Base-by-base conservation (phyloP, 2,329 filamentous ascomycete genomes). In the Arthrobotrys sphaeroides region DNA sequence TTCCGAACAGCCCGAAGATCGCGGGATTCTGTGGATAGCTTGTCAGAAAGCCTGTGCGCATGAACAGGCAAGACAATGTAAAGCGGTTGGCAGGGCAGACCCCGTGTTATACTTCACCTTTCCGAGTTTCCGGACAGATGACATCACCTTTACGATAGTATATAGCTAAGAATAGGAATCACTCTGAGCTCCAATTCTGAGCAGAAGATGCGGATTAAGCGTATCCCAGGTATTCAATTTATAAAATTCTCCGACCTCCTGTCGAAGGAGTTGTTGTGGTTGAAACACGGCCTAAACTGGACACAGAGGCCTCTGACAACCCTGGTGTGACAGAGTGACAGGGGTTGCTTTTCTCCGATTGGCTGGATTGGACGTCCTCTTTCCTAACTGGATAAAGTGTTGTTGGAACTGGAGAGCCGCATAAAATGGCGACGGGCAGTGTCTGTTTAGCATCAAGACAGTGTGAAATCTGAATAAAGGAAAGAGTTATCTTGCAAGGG, bases 311-410 rank as follows among this genome's bases (percentile, higher is more conserved):
- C 61, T 67, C 47, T 40, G 51, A 68, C 65, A 69, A 61, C 66
- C 66, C 66, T 70, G 66, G 22, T 28, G 49, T 43, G 60, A 28
- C 28, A 45, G 22, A 28, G 10, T 24, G 62, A 33, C 66, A 70
- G 55, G 66, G 66, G 55, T 60, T 61, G 16, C 55, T 70, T 53
- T 70, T 70, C 66, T 62, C 66, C 66, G 66, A 70, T 70, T 70
- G 66, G 66, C 6, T 31, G 16, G 24, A 47, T 28, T 28, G 31
- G 13, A 53, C 66, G 55, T 36, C 66, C 33, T 33, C 47, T 49
- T 62, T 62, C 49, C 66, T 43, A 33, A 53, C 43, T 22, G 43
- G 66, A 70, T 31, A 70, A 53, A 13, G 43, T 70, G 66, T 62
- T 62, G 66, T 62, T 33, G 28, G 6, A 20, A 28, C 26, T 16